Percentiles rank a stretch among this genome's conserved stretches.
Conservation (phyloP, 1,284 basidiomycete genomes). For the Cryptococcus amylolentus region DNA sequence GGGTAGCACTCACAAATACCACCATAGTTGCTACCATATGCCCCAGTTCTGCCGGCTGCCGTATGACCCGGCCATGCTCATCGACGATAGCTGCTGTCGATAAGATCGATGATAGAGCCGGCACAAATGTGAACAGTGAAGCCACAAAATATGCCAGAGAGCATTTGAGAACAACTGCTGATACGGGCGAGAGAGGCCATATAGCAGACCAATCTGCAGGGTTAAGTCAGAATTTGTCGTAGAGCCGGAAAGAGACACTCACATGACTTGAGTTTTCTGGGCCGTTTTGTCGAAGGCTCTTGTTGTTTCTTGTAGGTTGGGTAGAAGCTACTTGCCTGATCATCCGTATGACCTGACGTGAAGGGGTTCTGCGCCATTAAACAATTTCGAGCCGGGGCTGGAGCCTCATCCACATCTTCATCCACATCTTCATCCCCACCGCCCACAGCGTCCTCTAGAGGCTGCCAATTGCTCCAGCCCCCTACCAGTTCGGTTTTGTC, state of each 20-base stretch:
- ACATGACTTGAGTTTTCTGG: too few relatives aligned
- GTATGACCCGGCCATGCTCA: slow-evolving; percentile 43
- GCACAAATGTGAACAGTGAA: slow-evolving; percentile 87
- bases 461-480: background rate
- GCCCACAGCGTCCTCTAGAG: slow-evolving; percentile 1
- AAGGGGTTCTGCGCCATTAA: too few relatives aligned
- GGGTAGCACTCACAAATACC: too few relatives aligned
- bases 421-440: background rate
- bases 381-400: too few relatives aligned
- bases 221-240: too few relatives aligned
- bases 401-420: background rate
- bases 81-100: slow-evolving; percentile 53
- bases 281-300: too few relatives aligned
- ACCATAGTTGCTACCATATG: slow-evolving; percentile 78
- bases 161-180: slow-evolving; percentile 71
- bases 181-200: slow-evolving; percentile 30
- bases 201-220: background rate
- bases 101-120: slow-evolving; percentile 48
- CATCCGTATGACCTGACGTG: too few relatives aligned
- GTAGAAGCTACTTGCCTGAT: too few relatives aligned
- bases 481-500: background rate
- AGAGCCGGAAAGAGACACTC: too few relatives aligned
- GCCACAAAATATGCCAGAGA: slow-evolving; percentile 83
- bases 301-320: too few relatives aligned
- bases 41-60: slow-evolving; percentile 64